A percentile compares a stretch with the other conserved stretches of the same genome.
These are phyloP conservation scores for Xerocomellus chrysenteron DNA, from an alignment of 768 basidiomycete genomes.

Conservation along the genomic window DNA sequence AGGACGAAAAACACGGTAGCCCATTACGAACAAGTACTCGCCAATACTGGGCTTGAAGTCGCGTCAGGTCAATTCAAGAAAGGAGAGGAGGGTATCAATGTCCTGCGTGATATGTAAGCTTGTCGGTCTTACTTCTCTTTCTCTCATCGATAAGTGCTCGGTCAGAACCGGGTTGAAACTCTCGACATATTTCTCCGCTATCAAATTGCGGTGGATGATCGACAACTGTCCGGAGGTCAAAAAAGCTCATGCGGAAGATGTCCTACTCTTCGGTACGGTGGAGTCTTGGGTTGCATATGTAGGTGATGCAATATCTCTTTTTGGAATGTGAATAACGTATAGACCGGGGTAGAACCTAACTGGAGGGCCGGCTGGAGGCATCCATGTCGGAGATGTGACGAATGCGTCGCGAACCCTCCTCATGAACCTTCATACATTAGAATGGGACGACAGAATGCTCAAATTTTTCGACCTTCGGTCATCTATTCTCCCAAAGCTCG, in stretches of 20 bases:
- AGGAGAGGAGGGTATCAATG: conserved; percentile 65
- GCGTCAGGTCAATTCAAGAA: conserved; percentile 63
- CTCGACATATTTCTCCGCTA: conserved; percentile 97
- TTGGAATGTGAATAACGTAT: neutral
- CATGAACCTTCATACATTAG: conserved; percentile 74
- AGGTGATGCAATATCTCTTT: conserved; percentile 18
- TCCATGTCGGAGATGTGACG: conserved; percentile 90
- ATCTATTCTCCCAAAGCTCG: conserved; percentile 81
- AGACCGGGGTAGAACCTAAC: conserved; percentile 63
- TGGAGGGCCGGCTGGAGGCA: conserved; percentile 64
- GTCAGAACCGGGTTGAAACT: conserved; percentile 87
- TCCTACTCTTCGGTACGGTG: conserved; percentile 89
- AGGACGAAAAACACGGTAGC: conserved; percentile 84
- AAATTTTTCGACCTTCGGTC: conserved; percentile 81
- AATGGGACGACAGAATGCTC: conserved; percentile 82
- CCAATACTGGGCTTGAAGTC: conserved; percentile 73
- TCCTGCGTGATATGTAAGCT: conserved; percentile 66
- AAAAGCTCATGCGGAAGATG: conserved; percentile 75
- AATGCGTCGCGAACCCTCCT: conserved; percentile 97
- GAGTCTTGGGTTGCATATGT: conserved; percentile 97
- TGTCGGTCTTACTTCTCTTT: neutral
- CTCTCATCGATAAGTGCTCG: neutral
- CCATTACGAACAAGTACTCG: conserved; percentile 72
- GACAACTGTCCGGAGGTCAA: conserved; percentile 77
- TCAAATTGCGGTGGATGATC: conserved; percentile 97